Evolutionary conservation across 2,329 filamentous ascomycete genomes (phyloP).

Genomic region (Grosmannia huntii): DNA sequence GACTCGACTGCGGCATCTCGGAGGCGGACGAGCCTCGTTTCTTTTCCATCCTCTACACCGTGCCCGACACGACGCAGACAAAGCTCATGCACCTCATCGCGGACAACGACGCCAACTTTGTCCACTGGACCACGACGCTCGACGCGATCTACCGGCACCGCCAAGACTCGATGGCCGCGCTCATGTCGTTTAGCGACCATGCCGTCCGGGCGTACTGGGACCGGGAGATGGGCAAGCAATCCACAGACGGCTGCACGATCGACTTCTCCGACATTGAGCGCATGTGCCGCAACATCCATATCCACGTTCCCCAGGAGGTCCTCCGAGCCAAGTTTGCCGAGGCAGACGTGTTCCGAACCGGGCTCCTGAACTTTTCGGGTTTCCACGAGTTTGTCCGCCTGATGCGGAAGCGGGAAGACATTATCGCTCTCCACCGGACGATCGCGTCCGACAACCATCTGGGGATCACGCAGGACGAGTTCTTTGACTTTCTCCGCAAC

Average conservation of each 20-base stretch:
- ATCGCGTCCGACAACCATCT: slow-evolving; percentile 43
- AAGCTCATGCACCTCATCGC: slow-evolving; percentile 86
- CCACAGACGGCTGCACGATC: slow-evolving; percentile 51
- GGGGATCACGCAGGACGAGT: slow-evolving; percentile 60
- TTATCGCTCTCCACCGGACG: slow-evolving; percentile 58
- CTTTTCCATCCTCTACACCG: slow-evolving; percentile 82
- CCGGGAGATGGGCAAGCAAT: slow-evolving; percentile 59
- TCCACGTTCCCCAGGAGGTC: slow-evolving; percentile 70
- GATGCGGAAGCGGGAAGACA: slow-evolving; percentile 74
- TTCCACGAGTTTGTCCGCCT: slow-evolving; percentile 75
- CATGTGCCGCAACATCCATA: slow-evolving; percentile 80
- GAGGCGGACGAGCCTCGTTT: slow-evolving; percentile 58
- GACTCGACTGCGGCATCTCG: slow-evolving; percentile 65
- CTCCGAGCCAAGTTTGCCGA: slow-evolving; percentile 61
- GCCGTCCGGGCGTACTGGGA: slow-evolving; percentile 79
- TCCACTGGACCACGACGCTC: slow-evolving; percentile 72
- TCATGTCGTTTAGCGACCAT: slow-evolving; percentile 74
- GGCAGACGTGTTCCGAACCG: slow-evolving; percentile 52
- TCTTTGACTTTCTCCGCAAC: slow-evolving; percentile 60
- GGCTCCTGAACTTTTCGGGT: slow-evolving; percentile 61
- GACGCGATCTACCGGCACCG: slow-evolving; percentile 76
- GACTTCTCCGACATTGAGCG: slow-evolving; percentile 68
- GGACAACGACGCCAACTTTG: slow-evolving; percentile 56
- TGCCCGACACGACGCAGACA: slow-evolving; percentile 65
- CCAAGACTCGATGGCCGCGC: slow-evolving; percentile 77